These are phyloP conservation scores for Pisolithus albus DNA, from an alignment of 768 basidiomycete genomes.

Conservation along the genomic window DNA sequence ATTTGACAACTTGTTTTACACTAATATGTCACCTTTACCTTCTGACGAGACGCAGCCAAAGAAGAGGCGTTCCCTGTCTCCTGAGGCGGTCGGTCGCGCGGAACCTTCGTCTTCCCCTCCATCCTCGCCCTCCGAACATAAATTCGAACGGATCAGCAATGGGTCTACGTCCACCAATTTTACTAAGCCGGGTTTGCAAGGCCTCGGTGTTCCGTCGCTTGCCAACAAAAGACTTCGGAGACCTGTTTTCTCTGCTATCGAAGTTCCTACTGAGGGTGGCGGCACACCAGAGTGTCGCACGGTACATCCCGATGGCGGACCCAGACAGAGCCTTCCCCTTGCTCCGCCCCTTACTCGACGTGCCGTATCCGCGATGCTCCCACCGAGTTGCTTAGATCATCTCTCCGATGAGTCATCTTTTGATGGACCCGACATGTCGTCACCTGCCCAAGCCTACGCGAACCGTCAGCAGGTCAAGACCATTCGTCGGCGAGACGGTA, in stretches of 20 bases:
- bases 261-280: constrained; percentile 38
- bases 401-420: constrained; percentile 53
- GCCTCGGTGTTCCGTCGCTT: constrained; percentile 48
- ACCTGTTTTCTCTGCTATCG: constrained; percentile 60
- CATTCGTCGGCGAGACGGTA: constrained; percentile 72
- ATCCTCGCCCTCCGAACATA: constrained; percentile 44
- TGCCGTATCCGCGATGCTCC: constrained; percentile 69
- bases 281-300: constrained; percentile 39
- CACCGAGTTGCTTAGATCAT: constrained; percentile 35
- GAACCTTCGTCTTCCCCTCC: constrained; percentile 45
- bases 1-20: constrained; percentile 60
- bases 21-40: constrained; percentile 43
- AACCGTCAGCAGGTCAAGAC: constrained; percentile 73
- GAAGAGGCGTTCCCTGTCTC: constrained; percentile 58
- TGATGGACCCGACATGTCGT: constrained; percentile 60
- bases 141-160: constrained; percentile 37
- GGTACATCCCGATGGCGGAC: constrained; percentile 25
- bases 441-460: constrained; percentile 75
- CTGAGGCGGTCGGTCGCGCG: constrained; percentile 35
- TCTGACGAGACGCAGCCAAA: constrained; percentile 36
- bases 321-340: constrained; percentile 20
- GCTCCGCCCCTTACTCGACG: constrained; percentile 52
- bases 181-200: constrained; percentile 50
- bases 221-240: constrained; percentile 56
- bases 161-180: constrained; percentile 28